A percentile compares a stretch with the other conserved stretches of the same genome.
Conservation (phyloP, 768 basidiomycete species). For the Lactarius hengduanensis region DNA sequence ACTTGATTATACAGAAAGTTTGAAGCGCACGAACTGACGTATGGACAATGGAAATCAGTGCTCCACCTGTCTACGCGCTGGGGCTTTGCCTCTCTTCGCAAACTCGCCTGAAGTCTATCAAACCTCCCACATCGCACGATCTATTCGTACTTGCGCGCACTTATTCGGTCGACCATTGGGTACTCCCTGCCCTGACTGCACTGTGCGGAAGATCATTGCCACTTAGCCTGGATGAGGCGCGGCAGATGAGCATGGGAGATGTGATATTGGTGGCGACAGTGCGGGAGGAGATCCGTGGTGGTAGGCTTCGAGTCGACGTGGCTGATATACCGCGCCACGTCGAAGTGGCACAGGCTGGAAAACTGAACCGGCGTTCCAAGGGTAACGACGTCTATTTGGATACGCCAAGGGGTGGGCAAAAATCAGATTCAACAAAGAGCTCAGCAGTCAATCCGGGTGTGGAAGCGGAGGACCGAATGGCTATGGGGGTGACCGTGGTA, state of each 20-base stretch:
- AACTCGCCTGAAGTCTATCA: background rate
- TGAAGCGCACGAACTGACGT: constrained; percentile 10
- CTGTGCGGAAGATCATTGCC: constrained; percentile 11
- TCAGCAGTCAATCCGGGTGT: background rate
- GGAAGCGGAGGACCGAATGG: background rate
- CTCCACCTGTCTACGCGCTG: constrained; percentile 33
- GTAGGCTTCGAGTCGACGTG: background rate
- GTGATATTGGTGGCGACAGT: constrained; percentile 15
- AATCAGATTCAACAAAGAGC: background rate
- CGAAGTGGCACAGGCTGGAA: background rate
- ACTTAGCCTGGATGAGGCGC: constrained; percentile 14
- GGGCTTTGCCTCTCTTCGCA: constrained; percentile 35
- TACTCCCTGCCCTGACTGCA: constrained; percentile 14
- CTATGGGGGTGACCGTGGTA: background rate
- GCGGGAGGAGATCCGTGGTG: constrained; percentile 21
- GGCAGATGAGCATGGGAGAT: constrained; percentile 17
- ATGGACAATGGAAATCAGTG: constrained; percentile 33
- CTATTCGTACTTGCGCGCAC: constrained; percentile 12
- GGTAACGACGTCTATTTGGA: background rate
- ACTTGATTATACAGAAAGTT: background rate
- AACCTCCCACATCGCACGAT: constrained; percentile 17
- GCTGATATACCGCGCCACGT: constrained; percentile 2
- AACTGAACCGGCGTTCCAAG: background rate
- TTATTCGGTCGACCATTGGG: constrained; percentile 15
- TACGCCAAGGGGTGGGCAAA: too few species aligned